A percentile compares a stretch with the other conserved stretches of the same genome.
Conservation (phyloP, 768 basidiomycete genomes). For the Tulasnella sp. region DNA sequence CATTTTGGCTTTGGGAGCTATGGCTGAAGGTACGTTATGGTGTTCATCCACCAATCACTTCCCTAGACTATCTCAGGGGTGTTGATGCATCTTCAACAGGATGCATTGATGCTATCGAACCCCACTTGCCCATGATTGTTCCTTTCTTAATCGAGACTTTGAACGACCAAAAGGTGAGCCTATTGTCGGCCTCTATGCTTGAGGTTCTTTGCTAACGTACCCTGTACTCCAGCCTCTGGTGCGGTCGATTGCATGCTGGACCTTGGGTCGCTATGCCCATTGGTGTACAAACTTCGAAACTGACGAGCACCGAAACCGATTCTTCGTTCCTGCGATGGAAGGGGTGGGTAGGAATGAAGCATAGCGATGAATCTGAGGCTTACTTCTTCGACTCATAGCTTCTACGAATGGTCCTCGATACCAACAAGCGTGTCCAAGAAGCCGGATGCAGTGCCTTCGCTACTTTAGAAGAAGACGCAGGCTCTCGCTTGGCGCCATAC, state of each 20-base stretch:
- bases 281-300: constrained; percentile 88
- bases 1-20: constrained; percentile 92
- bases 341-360: constrained; percentile 55
- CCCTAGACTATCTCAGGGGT: background rate
- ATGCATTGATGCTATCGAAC: constrained; percentile 92
- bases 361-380: background rate
- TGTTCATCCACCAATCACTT: background rate
- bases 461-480: constrained; percentile 97
- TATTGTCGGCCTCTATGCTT: background rate
- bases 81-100: constrained; percentile 46
- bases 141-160: constrained; percentile 89
- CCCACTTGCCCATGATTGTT: constrained; percentile 87
- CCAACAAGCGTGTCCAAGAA: constrained; percentile 98
- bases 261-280: constrained; percentile 94
- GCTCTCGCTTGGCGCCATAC: constrained; percentile 81
- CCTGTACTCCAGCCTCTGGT: constrained; percentile 64
- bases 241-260: constrained; percentile 98
- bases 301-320: constrained; percentile 81
- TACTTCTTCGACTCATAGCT: constrained; percentile 50
- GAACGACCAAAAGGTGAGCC: constrained; percentile 79
- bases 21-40: constrained; percentile 80
- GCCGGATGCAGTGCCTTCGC: constrained; percentile 99
- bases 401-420: constrained; percentile 93
- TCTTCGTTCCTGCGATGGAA: constrained; percentile 97
- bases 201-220: background rate